These are phyloP conservation scores for Chrysoporthe austroafricana DNA, from an alignment of 2,329 filamentous ascomycete genomes.

Conservation along the genomic window DNA sequence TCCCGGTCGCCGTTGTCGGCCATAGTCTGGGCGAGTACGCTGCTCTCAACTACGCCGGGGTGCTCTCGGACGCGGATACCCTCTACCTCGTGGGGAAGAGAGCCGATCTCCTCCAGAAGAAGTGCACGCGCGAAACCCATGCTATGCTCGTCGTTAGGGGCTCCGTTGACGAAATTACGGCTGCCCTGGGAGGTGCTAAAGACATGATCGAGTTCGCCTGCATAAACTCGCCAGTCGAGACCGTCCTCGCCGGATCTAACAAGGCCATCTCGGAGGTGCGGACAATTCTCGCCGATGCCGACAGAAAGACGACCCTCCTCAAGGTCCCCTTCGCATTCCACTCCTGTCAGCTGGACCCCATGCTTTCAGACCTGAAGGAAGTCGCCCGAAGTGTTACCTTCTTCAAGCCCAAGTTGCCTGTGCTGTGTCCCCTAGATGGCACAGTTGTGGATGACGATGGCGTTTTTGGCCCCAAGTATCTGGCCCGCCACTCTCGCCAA, in stretches of 20 bases:
- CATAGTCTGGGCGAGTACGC: constrained; percentile 71
- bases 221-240: neutral
- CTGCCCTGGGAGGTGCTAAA: constrained; percentile 33
- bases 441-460: constrained; percentile 54
- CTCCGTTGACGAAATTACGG: constrained; percentile 44
- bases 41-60: constrained; percentile 70
- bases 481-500: constrained; percentile 67
- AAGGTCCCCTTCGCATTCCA: constrained; percentile 31
- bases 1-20: constrained; percentile 51
- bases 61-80: constrained; percentile 71
- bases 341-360: constrained; percentile 4
- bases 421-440: constrained; percentile 64
- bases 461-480: constrained; percentile 63
- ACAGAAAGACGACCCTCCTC: constrained; percentile 48
- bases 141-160: constrained; percentile 63
- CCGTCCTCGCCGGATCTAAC: neutral
- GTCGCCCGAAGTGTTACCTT: neutral
- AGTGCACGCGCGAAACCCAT: constrained; percentile 59
- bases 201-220: constrained; percentile 3
- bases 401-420: constrained; percentile 43
- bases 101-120: constrained; percentile 63
- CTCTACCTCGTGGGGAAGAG: constrained; percentile 72
- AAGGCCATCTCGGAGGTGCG: constrained; percentile 41
- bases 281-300: constrained; percentile 47
- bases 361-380: neutral